Conservation (phyloP, 1,284 basidiomycete species). For the Ganoderma resinaceum region DNA sequence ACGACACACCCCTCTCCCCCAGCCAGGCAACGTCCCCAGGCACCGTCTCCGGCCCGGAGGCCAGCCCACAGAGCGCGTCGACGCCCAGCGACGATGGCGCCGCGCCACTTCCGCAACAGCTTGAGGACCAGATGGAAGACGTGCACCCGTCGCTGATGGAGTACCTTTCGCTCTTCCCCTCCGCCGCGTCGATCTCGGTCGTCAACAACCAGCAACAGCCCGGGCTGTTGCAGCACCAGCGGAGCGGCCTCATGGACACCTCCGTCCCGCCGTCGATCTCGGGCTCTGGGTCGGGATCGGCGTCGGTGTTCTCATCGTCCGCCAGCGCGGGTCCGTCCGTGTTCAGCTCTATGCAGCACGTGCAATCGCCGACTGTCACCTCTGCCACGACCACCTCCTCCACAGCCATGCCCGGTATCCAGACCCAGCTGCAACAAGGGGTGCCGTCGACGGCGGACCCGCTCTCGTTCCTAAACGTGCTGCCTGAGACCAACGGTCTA, state of each 20-base stretch:
- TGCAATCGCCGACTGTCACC: background rate
- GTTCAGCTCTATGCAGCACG: conserved; percentile 7
- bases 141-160: conserved; percentile 65
- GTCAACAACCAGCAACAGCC: conserved; percentile 29
- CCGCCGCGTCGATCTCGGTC: conserved; percentile 38
- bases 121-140: conserved; percentile 47
- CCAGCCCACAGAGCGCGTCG: conserved; percentile 29
- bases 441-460: conserved; percentile 9
- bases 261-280: background rate
- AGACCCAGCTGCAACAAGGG: conserved; percentile 1
- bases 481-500: conserved; percentile 7
- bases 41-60: conserved; percentile 25
- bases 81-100: conserved; percentile 37
- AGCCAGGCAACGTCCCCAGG: conserved; percentile 20
- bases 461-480: conserved; percentile 24
- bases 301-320: conserved; percentile 3
- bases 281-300: conserved; percentile 8
- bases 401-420: background rate
- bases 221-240: background rate
- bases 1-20: conserved; percentile 18
- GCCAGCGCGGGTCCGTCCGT: conserved; percentile 3
- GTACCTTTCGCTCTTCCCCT: conserved; percentile 49
- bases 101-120: conserved; percentile 31
- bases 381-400: background rate
- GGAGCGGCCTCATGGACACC: conserved; percentile 10